phyloP scores from a whole-genome alignment of 495 filamentous ascomycete genomes.

The Aspergillus funiculosus region DNA sequence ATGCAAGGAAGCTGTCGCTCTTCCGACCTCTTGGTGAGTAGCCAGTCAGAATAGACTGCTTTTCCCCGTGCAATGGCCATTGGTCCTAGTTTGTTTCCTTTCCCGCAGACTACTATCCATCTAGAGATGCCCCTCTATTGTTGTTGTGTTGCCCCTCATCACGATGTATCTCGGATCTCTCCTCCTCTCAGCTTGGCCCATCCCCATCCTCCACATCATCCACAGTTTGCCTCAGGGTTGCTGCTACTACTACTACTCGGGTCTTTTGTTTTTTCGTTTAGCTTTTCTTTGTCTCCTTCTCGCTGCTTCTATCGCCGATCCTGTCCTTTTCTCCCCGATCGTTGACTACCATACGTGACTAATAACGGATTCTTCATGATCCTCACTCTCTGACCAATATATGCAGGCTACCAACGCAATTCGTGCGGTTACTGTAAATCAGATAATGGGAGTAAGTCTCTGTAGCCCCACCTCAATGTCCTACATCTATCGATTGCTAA shows the following conservation, averaged over 20 bases:
- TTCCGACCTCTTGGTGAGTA: constrained; percentile 45
- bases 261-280: constrained; percentile 5
- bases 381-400: constrained; percentile 15
- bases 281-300: background rate
- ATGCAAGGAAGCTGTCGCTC: constrained; percentile 42
- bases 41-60: constrained; percentile 34
- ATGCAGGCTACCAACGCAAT: constrained; percentile 46
- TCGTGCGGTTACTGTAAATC: constrained; percentile 55
- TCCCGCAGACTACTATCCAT: background rate
- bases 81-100: constrained; percentile 23
- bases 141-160: constrained; percentile 16
- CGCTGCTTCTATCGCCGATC: constrained; percentile 4
- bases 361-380: constrained; percentile 9
- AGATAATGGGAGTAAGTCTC: constrained; percentile 45
- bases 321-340: constrained; percentile 1
- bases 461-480: constrained; percentile 7
- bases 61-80: constrained; percentile 40
- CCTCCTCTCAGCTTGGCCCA: constrained; percentile 5
- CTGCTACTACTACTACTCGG: background rate
- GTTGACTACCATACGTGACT: constrained; percentile 15
- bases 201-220: background rate
- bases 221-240: background rate
- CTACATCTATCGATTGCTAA: constrained; percentile 15
- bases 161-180: constrained; percentile 6
- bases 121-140: no score